Evolutionary conservation across 108 stramenopile species (phyloP).

Genomic region (Skeletonema marinoi): DNA sequence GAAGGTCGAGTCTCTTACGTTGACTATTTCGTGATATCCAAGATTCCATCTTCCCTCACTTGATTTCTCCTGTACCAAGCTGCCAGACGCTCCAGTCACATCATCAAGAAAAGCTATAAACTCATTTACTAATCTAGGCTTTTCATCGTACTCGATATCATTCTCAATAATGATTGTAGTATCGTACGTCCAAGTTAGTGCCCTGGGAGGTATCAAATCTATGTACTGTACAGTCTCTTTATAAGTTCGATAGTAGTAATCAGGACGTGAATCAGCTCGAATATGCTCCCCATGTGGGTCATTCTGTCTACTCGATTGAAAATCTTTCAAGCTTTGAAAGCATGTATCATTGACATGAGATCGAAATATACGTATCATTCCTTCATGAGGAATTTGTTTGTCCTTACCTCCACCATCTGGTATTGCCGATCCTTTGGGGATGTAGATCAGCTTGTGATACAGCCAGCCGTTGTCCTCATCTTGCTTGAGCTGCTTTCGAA

Average conservation of each 20-base stretch:
- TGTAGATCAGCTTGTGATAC: constrained; percentile 1
- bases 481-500: not conserved
- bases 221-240: constrained; percentile 18
- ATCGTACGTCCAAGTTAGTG: not conserved
- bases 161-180: constrained; percentile 7
- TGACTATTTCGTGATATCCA: constrained; percentile 33
- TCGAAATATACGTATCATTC: constrained; percentile 20
- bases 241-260: constrained; percentile 23
- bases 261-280: constrained; percentile 20
- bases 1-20: constrained; percentile 8
- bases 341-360: constrained; percentile 25
- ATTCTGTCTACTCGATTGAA: not conserved
- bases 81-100: constrained; percentile 11
- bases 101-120: constrained; percentile 18
- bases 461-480: constrained; percentile 4
- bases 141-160: constrained; percentile 27
- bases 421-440: not conserved
- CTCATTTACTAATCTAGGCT: constrained; percentile 28
- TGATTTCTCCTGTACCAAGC: constrained; percentile 3
- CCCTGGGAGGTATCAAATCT: constrained; percentile 7
- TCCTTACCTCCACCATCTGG: not conserved
- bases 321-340: constrained; percentile 18
- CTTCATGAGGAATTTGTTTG: constrained; percentile 12
- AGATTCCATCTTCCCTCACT: constrained; percentile 25
- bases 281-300: not conserved